Percentiles rank a stretch among this genome's conserved stretches.
These are phyloP conservation scores for Tardiomyces depauwii DNA, from an alignment of 1,139 yeast genomes.

Conservation along the genomic window DNA sequence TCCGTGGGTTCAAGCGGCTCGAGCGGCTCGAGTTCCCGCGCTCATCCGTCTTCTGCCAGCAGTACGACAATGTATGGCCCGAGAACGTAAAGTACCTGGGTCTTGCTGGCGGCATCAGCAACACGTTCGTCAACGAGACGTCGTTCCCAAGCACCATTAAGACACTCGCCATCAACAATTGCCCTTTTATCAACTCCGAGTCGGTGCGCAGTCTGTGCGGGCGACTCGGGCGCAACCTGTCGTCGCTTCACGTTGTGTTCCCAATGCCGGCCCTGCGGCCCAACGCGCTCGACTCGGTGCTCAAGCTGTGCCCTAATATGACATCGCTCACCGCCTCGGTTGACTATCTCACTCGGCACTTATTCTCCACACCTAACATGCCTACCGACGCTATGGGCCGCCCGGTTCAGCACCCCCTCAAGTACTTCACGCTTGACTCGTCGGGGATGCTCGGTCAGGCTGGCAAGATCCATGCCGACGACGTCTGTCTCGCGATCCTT, in stretches of 20 bases:
- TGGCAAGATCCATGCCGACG: conserved; percentile 75
- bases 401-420: conserved; percentile 40
- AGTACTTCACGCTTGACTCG: conserved; percentile 59
- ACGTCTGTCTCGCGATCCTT: conserved; percentile 70
- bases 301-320: conserved; percentile 66
- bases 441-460: conserved; percentile 85
- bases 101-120: conserved; percentile 81
- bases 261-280: conserved; percentile 78
- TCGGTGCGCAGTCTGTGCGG: conserved; percentile 47
- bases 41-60: conserved; percentile 68
- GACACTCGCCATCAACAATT: conserved; percentile 71
- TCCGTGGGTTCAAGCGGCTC: conserved; percentile 46
- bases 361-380: conserved; percentile 23
- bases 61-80: conserved; percentile 63
- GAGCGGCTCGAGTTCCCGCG: conserved; percentile 82
- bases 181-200: conserved; percentile 59
- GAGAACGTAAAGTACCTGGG: conserved; percentile 57
- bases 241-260: conserved; percentile 55
- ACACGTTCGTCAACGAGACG: conserved; percentile 59
- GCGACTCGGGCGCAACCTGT: conserved; percentile 55
- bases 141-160: conserved; percentile 61
- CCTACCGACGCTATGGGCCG: conserved; percentile 14
- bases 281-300: conserved; percentile 61
- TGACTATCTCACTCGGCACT: conserved; percentile 57
- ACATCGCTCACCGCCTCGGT: conserved; percentile 55